Evolutionary conservation across 192 early-diverging fungal genomes (phyloP).

Genomic region (Coemansia brasiliensis): DNA sequence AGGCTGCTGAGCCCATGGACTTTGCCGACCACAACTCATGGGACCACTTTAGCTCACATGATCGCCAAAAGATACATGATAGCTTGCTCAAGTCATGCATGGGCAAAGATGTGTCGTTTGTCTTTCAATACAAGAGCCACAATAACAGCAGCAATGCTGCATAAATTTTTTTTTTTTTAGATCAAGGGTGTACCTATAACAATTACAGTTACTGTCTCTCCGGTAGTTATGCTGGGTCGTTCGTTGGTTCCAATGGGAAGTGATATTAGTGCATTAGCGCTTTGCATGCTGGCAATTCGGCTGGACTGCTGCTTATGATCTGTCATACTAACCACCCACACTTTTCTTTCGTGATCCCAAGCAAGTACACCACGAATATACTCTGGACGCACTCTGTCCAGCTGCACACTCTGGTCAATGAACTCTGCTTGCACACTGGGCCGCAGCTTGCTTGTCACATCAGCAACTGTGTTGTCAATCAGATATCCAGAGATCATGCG

Average conservation of each 20-base stretch:
- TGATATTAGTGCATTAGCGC: conserved; percentile 77
- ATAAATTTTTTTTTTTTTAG: not conserved
- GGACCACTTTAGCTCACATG: conserved; percentile 68
- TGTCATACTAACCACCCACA: conserved; percentile 54
- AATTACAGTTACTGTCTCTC: conserved; percentile 26
- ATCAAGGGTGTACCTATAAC: conserved; percentile 30
- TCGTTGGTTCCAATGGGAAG: conserved; percentile 60
- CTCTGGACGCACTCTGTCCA: conserved; percentile 42
- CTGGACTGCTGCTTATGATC: conserved; percentile 81
- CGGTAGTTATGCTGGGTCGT: conserved; percentile 4
- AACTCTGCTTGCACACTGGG: conserved; percentile 68
- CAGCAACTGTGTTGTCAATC: not conserved
- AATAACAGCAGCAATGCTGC: not conserved
- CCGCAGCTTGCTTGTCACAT: conserved; percentile 47
- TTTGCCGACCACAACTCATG: conserved; percentile 81
- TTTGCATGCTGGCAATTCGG: conserved; percentile 71
- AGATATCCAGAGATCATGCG: conserved; percentile 73
- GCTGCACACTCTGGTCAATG: conserved; percentile 55
- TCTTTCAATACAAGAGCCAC: conserved; percentile 79
- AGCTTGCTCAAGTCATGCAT: conserved; percentile 62
- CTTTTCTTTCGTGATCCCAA: conserved; percentile 16
- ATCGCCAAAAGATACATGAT: conserved; percentile 63
- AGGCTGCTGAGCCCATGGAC: conserved; percentile 64
- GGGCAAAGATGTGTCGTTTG: conserved; percentile 68
- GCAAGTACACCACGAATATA: conserved; percentile 26